phyloP scores from a whole-genome alignment of 73 alveolate species.

The Urostyla sp. region DNA sequence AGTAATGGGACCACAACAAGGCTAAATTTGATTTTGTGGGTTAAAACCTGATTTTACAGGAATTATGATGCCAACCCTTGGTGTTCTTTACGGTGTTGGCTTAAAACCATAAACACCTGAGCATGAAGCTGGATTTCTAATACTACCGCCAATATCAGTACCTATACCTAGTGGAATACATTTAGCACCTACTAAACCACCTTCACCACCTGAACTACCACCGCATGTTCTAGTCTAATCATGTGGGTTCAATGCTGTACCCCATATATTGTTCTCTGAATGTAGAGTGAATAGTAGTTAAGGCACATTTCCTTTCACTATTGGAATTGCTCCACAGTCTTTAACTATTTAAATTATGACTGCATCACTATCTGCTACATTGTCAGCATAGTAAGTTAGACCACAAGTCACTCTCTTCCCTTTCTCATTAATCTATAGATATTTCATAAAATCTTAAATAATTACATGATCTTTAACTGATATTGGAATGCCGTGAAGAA shows the following conservation, averaged over 20 bases:
- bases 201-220: constrained; percentile 93
- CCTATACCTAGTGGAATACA: constrained; percentile 79
- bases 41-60: too few species aligned
- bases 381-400: too few species aligned
- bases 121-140: constrained; percentile 79
- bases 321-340: constrained; percentile 81
- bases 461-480: constrained; percentile 66
- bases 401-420: constrained; percentile 15
- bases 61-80: constrained; percentile 37
- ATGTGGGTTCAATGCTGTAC: constrained; percentile 72
- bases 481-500: constrained; percentile 77
- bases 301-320: constrained; percentile 84
- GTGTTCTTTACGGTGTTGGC: constrained; percentile 65
- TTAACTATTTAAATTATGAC: constrained; percentile 38
- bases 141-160: constrained; percentile 80
- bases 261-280: constrained; percentile 70
- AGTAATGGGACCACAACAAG: too few species aligned
- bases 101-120: constrained; percentile 75
- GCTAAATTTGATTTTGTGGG: too few species aligned
- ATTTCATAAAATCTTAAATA: background rate
- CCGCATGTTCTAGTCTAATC: constrained; percentile 72
- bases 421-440: constrained; percentile 1
- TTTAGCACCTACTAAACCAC: constrained; percentile 68
- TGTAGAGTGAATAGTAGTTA: constrained; percentile 62
- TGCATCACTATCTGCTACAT: too few species aligned